A percentile compares a stretch with the other conserved stretches of the same genome.
These are phyloP conservation scores for Xanthoceras sorbifolium DNA, from an alignment of 345 rosid species.

Conservation along the genomic window DNA sequence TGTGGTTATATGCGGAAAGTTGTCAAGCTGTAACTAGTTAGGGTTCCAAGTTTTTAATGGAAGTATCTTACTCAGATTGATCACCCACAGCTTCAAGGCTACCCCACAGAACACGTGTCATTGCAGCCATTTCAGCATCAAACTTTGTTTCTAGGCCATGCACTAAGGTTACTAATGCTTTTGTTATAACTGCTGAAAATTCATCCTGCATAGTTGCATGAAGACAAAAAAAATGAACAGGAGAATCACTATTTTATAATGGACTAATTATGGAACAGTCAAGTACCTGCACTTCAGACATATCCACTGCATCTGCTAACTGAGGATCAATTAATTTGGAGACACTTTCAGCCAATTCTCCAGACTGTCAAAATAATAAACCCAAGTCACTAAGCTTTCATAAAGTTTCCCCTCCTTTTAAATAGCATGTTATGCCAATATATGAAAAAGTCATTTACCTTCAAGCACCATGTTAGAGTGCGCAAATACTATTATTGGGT, in stretches of 20 bases:
- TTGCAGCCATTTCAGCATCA: conserved; percentile 92
- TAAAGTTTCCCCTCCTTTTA: background rate
- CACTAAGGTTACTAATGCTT: conserved; percentile 84
- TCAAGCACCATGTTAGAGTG: background rate
- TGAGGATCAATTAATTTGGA: conserved; percentile 90
- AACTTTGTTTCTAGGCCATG: conserved; percentile 94
- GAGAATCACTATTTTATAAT: conserved; percentile 10
- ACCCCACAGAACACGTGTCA: conserved; percentile 96
- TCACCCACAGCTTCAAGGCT: conserved; percentile 98
- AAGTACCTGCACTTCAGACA: conserved; percentile 85
- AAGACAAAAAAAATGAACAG: conserved; percentile 26
- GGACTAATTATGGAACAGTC: conserved; percentile 19
- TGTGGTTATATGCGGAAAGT: conserved; percentile 16
- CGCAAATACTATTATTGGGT: background rate
- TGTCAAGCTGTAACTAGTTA: background rate
- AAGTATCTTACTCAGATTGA: conserved; percentile 76
- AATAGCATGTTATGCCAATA: background rate
- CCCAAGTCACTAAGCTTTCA: conserved; percentile 24
- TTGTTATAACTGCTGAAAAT: conserved; percentile 90
- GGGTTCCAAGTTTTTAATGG: background rate
- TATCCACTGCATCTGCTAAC: conserved; percentile 77
- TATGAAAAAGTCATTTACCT: background rate
- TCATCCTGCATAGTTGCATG: conserved; percentile 69
- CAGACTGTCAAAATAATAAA: conserved; percentile 58
- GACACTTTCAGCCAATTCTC: conserved; percentile 94